Conservation (phyloP, 2,329 filamentous ascomycete genomes). For the Colletotrichum liriopes region DNA sequence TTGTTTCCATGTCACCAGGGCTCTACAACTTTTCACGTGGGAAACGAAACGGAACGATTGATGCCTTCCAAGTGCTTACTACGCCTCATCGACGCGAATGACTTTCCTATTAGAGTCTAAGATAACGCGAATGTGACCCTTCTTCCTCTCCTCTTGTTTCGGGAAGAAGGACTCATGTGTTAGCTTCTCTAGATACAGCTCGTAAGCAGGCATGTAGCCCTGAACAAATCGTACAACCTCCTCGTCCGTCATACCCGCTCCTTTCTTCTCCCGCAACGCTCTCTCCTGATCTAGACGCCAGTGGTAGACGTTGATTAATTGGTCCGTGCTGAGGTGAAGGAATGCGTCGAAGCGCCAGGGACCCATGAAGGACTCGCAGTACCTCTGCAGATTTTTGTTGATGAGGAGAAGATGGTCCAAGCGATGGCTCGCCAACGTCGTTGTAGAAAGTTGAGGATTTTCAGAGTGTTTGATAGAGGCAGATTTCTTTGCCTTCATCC, state of each 20-base stretch:
- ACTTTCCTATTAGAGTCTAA: constrained; percentile 32
- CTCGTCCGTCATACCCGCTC: constrained; percentile 36
- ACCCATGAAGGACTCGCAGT: constrained; percentile 40
- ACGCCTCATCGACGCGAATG: constrained; percentile 15
- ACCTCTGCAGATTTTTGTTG: constrained; percentile 36
- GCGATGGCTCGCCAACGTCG: constrained; percentile 26
- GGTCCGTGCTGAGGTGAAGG: constrained; percentile 35
- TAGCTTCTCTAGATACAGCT: constrained; percentile 35
- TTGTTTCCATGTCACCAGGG: no score
- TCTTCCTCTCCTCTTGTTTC: background rate
- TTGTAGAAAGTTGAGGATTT: constrained; percentile 20
- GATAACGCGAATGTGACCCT: constrained; percentile 31
- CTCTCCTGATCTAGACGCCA: constrained; percentile 40
- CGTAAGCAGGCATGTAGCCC: constrained; percentile 41
- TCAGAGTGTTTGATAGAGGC: background rate
- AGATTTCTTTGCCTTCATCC: constrained; percentile 23
- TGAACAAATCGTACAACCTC: constrained; percentile 39
- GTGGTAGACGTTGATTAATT: constrained; percentile 36
- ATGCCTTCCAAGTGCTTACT: background rate
- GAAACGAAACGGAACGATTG: no score
- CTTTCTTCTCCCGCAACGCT: constrained; percentile 39
- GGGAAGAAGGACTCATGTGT: constrained; percentile 20
- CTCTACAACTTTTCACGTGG: no score
- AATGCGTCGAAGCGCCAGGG: constrained; percentile 39
- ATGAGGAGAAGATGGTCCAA: constrained; percentile 32